Evolutionary conservation across 2,329 filamentous ascomycete genomes (phyloP), one percentile per base, ranked within the genome.

Genomic region (Sporothrix pseudoabietina): DNA sequence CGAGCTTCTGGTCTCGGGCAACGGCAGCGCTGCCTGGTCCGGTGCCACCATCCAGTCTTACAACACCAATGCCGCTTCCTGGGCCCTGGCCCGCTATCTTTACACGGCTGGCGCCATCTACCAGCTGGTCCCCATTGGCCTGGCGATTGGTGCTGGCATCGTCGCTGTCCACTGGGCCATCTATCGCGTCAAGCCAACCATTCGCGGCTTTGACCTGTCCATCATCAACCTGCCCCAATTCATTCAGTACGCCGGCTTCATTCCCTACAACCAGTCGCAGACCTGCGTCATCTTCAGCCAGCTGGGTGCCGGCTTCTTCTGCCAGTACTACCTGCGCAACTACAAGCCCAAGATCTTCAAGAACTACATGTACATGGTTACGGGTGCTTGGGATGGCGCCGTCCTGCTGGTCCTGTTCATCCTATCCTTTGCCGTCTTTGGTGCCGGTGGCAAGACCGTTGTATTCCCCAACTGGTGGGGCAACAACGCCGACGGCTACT

Each of bases 381-480:
- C 85, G 0, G 86, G 83, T n/a, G 86, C 85, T 0, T 85, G 85
- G 19, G 87, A 88, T 74, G 87, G 86, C 10, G 87, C 83, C 8
- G 83, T 81, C 73, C 80, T 87, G 4, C 79, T 80, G 0, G 84
- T 82, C 0, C 79, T 88, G 2, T 88, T 88, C 71, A 84, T 88
- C 55, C 79, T 88, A 14, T 87, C 86, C 0, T 88, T 88, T 78
- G 85, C 86, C 0, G 86, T 88, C 0, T 87, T 88, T 71, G 87
- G 86, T 0, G 85, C 85, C 2, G 84, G 85, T 2, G 75, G 76
- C 57, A 30, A 49, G 0, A 78, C 83, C 0, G 77, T 80, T 10
- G 81, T 84, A 0, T 87, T 88, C 76, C 86, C 86, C 0, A 78
- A 76, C 1, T 88, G 86, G 86, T 88, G 86, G 85, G 86, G 86